These are phyloP conservation scores for Blastobotrys niveus DNA, from an alignment of 1,139 yeast genomes.

Conservation along the genomic window DNA sequence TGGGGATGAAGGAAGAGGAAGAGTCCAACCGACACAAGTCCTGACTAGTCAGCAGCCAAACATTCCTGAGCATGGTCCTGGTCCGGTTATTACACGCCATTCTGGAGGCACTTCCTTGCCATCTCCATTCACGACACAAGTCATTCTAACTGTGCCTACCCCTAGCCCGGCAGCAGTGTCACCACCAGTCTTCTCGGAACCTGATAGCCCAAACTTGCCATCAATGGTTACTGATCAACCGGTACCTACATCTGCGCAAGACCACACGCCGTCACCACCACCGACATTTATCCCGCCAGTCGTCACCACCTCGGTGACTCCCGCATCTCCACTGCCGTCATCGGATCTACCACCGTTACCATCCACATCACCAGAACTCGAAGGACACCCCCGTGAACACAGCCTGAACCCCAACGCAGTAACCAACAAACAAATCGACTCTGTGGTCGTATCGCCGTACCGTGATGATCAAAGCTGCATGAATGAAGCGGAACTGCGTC, in stretches of 20 bases:
- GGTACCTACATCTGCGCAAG: no score
- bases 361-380: background rate
- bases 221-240: no score
- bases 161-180: no score
- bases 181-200: no score
- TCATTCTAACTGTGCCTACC: no score
- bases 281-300: background rate
- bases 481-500: slow-evolving; percentile 44
- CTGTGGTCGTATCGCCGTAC: slow-evolving; percentile 79
- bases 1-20: no score
- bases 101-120: no score
- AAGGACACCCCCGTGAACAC: background rate
- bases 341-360: slow-evolving; percentile 1
- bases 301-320: background rate
- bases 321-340: slow-evolving; percentile 1
- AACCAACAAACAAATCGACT: slow-evolving; percentile 20
- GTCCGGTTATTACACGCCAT: no score
- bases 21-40: background rate
- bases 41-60: no score
- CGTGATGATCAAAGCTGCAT: slow-evolving; percentile 64
- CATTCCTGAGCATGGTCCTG: no score
- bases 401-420: slow-evolving; percentile 6
- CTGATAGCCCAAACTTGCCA: no score
- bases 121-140: no score
- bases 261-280: background rate